Conservation (phyloP, 768 basidiomycete species). For the Lactarius vividus region DNA sequence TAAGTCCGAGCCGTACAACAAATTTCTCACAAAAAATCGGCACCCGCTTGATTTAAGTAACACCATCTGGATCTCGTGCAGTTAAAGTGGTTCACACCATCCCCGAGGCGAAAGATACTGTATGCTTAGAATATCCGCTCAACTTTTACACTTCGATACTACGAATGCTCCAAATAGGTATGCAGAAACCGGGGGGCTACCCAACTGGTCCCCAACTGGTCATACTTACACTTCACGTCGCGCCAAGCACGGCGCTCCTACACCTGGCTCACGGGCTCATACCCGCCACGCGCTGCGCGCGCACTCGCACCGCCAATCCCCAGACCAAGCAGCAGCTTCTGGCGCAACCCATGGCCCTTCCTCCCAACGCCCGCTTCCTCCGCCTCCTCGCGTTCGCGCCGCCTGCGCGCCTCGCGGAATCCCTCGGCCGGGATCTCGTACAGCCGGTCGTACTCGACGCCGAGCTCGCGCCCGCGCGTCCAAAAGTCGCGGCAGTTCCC, state of each 20-base stretch:
- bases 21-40: too few species aligned
- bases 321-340: slow-evolving; percentile 56
- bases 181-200: not conserved
- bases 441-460: slow-evolving; percentile 85
- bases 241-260: slow-evolving; percentile 28
- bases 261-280: slow-evolving; percentile 66
- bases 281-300: slow-evolving; percentile 52
- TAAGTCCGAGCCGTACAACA: too few species aligned
- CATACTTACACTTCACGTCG: not conserved
- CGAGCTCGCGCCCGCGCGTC: slow-evolving; percentile 78
- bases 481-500: slow-evolving; percentile 94
- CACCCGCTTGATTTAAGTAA: too few species aligned
- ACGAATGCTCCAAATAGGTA: not conserved
- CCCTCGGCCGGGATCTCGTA: slow-evolving; percentile 90
- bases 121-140: not conserved
- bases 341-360: slow-evolving; percentile 41
- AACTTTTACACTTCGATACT: not conserved
- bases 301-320: slow-evolving; percentile 42
- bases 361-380: slow-evolving; percentile 42
- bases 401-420: slow-evolving; percentile 68
- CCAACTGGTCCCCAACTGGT: not conserved
- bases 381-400: slow-evolving; percentile 55
- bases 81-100: not conserved
- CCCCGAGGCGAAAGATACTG: not conserved
- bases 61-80: not conserved